Conservation (phyloP, 495 filamentous ascomycete genomes). For the Hyaloscypha hepaticicola region DNA sequence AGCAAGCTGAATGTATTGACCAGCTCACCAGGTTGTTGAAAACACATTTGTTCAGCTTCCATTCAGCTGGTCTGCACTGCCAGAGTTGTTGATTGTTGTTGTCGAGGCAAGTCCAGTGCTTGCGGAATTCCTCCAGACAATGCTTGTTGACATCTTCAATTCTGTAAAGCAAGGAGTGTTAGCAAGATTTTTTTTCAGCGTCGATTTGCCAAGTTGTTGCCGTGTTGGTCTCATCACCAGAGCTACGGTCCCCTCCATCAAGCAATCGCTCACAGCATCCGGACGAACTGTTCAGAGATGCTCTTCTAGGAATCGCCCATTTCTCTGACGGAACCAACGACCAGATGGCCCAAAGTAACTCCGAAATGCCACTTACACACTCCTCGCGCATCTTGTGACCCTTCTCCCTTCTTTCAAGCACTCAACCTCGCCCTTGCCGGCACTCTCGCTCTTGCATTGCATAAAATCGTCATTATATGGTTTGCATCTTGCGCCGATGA, state of each 20-base stretch:
- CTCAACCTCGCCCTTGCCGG: slow-evolving; percentile 85
- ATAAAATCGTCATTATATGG: slow-evolving; percentile 98
- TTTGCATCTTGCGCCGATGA: slow-evolving; percentile 93
- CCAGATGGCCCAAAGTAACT: too few species aligned
- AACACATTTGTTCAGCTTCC: slow-evolving; percentile 86
- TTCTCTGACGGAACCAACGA: too few species aligned
- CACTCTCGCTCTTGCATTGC: slow-evolving; percentile 92
- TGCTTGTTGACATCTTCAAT: slow-evolving; percentile 94
- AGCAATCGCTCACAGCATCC: too few species aligned
- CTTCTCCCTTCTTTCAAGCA: slow-evolving; percentile 95
- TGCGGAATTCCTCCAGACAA: slow-evolving; percentile 86
- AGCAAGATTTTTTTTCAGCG: not conserved
- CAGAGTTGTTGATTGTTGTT: slow-evolving; percentile 96
- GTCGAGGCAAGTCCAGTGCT: slow-evolving; percentile 93
- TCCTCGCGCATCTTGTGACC: slow-evolving; percentile 92
- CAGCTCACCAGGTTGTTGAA: slow-evolving; percentile 86
- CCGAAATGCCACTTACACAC: slow-evolving; percentile 74
- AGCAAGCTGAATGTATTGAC: slow-evolving; percentile 2
- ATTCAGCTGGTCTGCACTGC: slow-evolving; percentile 80
- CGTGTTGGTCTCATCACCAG: not conserved
- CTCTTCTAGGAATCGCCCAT: too few species aligned
- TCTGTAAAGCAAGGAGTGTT: slow-evolving; percentile 41
- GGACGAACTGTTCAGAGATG: not conserved
- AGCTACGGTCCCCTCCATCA: not conserved
- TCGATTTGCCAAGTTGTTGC: not conserved